Evolutionary conservation across 202 grass and related monocot species (phyloP), one percentile per base, ranked within the genome.

Genomic region (Schoenoplectus tabernaemontani): DNA sequence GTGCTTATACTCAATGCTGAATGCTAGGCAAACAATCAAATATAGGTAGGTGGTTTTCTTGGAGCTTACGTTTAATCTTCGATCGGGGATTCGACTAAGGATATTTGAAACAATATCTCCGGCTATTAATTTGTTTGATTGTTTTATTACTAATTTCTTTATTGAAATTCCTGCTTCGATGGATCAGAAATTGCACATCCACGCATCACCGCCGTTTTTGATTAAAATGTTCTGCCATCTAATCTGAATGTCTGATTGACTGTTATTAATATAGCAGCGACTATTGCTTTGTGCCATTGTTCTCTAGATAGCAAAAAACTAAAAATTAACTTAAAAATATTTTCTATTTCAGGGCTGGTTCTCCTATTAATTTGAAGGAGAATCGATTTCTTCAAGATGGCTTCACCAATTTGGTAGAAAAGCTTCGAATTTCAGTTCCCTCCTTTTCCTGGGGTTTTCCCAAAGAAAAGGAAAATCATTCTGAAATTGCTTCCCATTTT

Each of bases 291-390:
- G 20, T 46, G 44, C 56, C 24, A 43, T 59, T 57, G 59, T 50
- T 64, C 39, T 80, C 36, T 80, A 64, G 4, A 46, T 75, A 75
- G 71, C 3, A n/a, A 75, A 75, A 74, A 53, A 12, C 78, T 80
- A 64, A 64, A 75, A 37, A 80, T 53, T 80, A 65, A 80, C 78
- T 51, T 47, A 3, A 30, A 61, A 4, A 80, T n/a, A n/a, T 78
- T 71, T 59, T 64, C 39, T 83, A 68, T 76, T 73, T 51, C 79
- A 47, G 59, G 80, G 22, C 10, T 12, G 15, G 44, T 76, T 48
- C 83, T 85, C 78, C 77, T 50, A 83, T 83, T 56, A 75, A 75
- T 56, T 61, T 32, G 50, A 70, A 53, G 80, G 81, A 80, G 74
- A 76, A 80, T 50, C 56, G 22, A 11, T 34, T 76, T 51, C 64